A percentile compares a stretch with the other conserved stretches of the same genome.
Conservation (phyloP, 1,284 basidiomycete species). For the Ustilago curta region DNA sequence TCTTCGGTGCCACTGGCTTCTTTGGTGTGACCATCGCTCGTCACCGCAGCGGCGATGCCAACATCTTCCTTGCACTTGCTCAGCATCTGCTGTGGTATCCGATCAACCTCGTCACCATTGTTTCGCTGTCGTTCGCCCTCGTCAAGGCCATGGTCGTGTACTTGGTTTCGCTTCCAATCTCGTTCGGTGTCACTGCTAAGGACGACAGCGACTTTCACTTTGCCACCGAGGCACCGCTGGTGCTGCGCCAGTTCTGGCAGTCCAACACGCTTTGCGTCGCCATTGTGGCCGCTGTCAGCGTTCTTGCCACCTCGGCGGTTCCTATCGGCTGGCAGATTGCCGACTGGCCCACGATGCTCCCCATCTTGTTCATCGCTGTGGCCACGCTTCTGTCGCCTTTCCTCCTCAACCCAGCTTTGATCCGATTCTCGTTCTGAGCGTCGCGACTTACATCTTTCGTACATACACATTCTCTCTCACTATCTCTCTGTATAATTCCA, state of each 20-base stretch:
- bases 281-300: constrained; percentile 20
- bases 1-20: constrained; percentile 81
- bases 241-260: constrained; percentile 69
- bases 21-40: constrained; percentile 79
- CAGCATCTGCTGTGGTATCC: constrained; percentile 82
- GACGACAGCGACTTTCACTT: constrained; percentile 74
- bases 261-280: constrained; percentile 23
- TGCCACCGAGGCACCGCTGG: constrained; percentile 85
- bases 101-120: constrained; percentile 71
- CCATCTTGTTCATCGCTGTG: constrained; percentile 22
- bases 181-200: constrained; percentile 73
- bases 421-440: constrained; percentile 32
- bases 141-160: constrained; percentile 80
- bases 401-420: constrained; percentile 27
- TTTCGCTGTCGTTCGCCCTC: constrained; percentile 69
- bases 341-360: constrained; percentile 32
- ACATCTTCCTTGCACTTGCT: constrained; percentile 73
- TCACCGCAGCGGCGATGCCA: constrained; percentile 80
- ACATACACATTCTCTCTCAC: no score
- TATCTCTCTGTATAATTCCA: background rate
- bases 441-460: background rate
- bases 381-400: constrained; percentile 27
- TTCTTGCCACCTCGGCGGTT: constrained; percentile 20
- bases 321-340: constrained; percentile 30
- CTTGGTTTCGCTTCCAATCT: constrained; percentile 84